Evolutionary conservation across 306 rosid genomes (phyloP), one percentile per base, ranked within the genome.

Genomic region (Glycine tomentella): DNA sequence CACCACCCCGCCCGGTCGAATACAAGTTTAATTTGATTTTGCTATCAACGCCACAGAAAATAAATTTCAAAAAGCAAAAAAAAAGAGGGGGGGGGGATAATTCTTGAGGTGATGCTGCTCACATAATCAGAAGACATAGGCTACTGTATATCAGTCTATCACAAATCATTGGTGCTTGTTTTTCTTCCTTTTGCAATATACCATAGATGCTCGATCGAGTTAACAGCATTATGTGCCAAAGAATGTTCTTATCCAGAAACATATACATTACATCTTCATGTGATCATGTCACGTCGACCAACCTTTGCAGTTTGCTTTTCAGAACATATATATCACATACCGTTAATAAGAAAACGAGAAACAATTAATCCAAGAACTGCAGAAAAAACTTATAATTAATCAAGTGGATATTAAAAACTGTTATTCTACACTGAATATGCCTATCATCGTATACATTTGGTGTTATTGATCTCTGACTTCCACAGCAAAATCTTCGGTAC

Each of bases 231-330:
- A 56, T 45, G 44, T 53, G 62, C 4, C 44, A 45, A 7, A n/a
- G 76, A 81, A 81, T 46, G 56, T 75, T 81, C 76, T 68, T 74
- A 81, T 64, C 75, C 69, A 55, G 12, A 55, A 36, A 13, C 62
- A 16, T 13, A 36, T 2, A 55, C 61, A 52, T 5, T 14, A n/a
- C 25, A 72, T 74, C 56, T 33, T 55, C 59, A 55, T 46, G 59
- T 68, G 57, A 75, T 13, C 65, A 50, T 49, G 78, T 76, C 73
- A 42, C 40, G 9, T 75, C 52, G 4, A 68, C 45, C 66, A 49
- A 68, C 73, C 36, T 16, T 82, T 1, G 15, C 59, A 36, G 16
- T 76, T 69, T 76, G 50, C 68, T 17, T 48, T 82, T 33, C 6
- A 76, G 51, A 82, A 57, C 78, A 59, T 59, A 25, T 25, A 25